phyloP scores from a whole-genome alignment of 148 eudicot genomes.

The Amaranthus cruentus region DNA sequence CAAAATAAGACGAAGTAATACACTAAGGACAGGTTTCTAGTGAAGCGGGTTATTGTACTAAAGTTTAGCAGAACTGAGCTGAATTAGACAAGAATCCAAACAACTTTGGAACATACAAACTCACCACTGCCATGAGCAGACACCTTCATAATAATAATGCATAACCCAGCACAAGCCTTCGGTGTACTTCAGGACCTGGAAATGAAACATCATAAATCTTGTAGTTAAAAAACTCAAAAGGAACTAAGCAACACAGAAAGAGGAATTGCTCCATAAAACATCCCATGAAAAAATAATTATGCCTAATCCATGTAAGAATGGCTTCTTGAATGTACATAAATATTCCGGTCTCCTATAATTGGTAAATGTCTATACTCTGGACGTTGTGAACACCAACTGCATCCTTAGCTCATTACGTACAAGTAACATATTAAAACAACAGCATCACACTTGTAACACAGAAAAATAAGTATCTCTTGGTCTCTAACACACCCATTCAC shows the following conservation, averaged over 20 bases:
- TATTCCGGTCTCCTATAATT: too few species aligned
- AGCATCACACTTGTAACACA: too few species aligned
- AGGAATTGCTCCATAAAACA: neutral
- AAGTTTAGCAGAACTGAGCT: neutral
- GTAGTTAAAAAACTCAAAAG: constrained; percentile 1
- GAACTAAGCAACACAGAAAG: neutral
- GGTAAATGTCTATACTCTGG: neutral
- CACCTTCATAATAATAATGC: constrained; percentile 99
- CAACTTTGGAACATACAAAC: neutral
- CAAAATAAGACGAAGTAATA: neutral
- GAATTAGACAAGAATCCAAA: neutral
- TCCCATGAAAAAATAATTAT: neutral
- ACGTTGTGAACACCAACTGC: neutral
- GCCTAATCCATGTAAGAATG: too few species aligned
- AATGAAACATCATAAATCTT: constrained; percentile 7
- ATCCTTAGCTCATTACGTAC: neutral
- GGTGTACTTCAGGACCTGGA: constrained; percentile 70
- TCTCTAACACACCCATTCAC: too few species aligned
- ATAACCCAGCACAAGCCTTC: constrained; percentile 98
- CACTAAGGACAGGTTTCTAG: neutral
- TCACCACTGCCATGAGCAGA: constrained; percentile 97
- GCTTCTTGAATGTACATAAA: too few species aligned
- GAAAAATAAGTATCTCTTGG: too few species aligned
- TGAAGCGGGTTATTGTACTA: neutral
- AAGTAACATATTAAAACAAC: neutral